Percentiles rank a stretch among this genome's conserved stretches.
Evolutionary conservation across 176 grass and related monocot genomes (phyloP).

Genomic region (Miscanthus lutarioriparius): DNA sequence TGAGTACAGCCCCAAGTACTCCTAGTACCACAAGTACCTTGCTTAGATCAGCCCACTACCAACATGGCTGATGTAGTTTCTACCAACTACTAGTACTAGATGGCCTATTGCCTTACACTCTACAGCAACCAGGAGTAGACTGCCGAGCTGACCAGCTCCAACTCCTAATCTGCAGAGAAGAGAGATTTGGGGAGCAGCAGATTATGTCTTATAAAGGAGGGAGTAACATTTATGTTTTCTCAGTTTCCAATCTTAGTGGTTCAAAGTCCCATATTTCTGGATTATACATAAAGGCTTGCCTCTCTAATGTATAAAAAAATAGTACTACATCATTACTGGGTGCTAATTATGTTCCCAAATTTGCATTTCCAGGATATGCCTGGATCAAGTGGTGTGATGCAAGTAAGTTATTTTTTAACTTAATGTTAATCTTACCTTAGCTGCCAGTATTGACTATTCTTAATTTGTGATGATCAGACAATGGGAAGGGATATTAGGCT

Average conservation of each 20-base stretch:
- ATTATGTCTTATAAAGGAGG: too few relatives aligned
- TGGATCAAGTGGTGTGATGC: slow-evolving; percentile 93
- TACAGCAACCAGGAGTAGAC: too few relatives aligned
- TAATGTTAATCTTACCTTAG: slow-evolving; percentile 27
- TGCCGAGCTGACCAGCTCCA: too few relatives aligned
- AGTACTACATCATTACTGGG: background rate
- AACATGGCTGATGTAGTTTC: too few relatives aligned
- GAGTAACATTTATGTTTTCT: slow-evolving; percentile 14
- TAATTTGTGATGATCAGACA: slow-evolving; percentile 53
- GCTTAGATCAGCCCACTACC: too few relatives aligned
- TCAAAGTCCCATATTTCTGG: background rate
- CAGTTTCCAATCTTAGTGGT: slow-evolving; percentile 1
- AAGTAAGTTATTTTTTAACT: slow-evolving; percentile 53
- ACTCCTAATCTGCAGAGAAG: too few relatives aligned
- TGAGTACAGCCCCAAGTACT: too few relatives aligned
- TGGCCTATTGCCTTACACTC: too few relatives aligned
- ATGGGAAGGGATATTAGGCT: slow-evolving; percentile 92
- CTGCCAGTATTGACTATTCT: slow-evolving; percentile 4
- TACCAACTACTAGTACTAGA: too few relatives aligned
- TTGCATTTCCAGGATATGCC: slow-evolving; percentile 86
- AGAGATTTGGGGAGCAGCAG: too few relatives aligned
- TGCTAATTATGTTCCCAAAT: slow-evolving; percentile 26
- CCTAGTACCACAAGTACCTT: too few relatives aligned
- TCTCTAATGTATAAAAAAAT: background rate
- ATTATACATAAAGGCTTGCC: background rate